phyloP scores from a whole-genome alignment of 2,329 filamentous ascomycete genomes.

The Daldinia sp. region DNA sequence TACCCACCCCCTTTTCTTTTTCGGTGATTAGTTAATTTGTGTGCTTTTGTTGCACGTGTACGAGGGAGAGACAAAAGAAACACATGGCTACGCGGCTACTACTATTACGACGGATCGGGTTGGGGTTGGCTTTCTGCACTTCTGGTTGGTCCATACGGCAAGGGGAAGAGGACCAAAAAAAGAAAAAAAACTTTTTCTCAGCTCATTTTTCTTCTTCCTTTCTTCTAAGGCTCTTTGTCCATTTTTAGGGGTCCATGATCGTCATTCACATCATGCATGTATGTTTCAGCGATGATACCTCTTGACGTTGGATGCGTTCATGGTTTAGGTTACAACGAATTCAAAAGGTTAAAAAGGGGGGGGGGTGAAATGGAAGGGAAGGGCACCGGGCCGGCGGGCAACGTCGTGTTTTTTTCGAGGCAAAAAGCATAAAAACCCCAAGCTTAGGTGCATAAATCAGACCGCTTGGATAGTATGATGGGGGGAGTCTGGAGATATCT shows the following conservation, averaged over 20 bases:
- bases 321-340: slow-evolving; percentile 38
- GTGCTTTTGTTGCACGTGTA: slow-evolving; percentile 17
- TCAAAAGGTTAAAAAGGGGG: slow-evolving; percentile 30
- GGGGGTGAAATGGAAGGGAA: slow-evolving; percentile 4
- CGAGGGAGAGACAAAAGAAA: slow-evolving; percentile 37
- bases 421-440: background rate
- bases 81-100: slow-evolving; percentile 34
- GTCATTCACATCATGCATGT: slow-evolving; percentile 33
- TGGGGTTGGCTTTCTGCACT: slow-evolving; percentile 20
- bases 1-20: background rate
- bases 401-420: slow-evolving; percentile 17
- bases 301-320: slow-evolving; percentile 40
- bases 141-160: slow-evolving; percentile 7
- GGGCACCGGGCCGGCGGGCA: slow-evolving; percentile 38
- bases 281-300: slow-evolving; percentile 46
- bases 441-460: slow-evolving; percentile 7
- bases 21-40: slow-evolving; percentile 13
- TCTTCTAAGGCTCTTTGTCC: slow-evolving; percentile 3
- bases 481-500: slow-evolving; percentile 30
- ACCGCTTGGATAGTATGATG: slow-evolving; percentile 15
- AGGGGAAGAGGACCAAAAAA: slow-evolving; percentile 12
- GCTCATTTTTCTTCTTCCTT: slow-evolving; percentile 8
- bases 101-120: slow-evolving; percentile 31
- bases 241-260: slow-evolving; percentile 42
- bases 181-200: slow-evolving; percentile 22